Conservation (phyloP, 2,329 filamentous ascomycete species). For the Thielaviopsis punctulata region DNA sequence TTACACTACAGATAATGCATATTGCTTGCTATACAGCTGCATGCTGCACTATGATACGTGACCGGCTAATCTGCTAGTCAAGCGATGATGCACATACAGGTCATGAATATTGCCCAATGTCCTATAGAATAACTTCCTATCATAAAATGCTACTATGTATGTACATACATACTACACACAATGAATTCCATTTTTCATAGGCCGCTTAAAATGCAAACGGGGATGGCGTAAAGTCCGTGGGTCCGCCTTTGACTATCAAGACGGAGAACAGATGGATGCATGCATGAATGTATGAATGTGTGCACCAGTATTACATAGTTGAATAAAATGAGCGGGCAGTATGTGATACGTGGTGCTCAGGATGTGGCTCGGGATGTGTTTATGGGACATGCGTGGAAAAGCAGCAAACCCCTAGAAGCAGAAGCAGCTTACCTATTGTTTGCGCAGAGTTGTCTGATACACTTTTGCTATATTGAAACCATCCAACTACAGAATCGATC, state of each 20-base stretch:
- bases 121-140: not conserved
- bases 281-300: no score
- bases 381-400: not conserved
- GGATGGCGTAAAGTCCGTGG: not conserved
- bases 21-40: not conserved
- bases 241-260: not conserved
- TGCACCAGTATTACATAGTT: not conserved
- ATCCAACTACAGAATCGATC: no score
- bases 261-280: not conserved
- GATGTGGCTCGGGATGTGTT: not conserved
- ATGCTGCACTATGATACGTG: not conserved
- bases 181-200: no score
- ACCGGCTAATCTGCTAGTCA: no score
- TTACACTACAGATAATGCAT: not conserved
- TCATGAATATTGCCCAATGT: not conserved
- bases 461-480: no score
- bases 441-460: not conserved
- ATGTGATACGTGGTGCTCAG: not conserved
- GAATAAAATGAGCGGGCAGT: not conserved
- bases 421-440: not conserved
- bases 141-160: not conserved
- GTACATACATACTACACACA: not conserved
- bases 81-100: no score
- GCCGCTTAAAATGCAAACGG: not conserved
- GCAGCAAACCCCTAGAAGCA: not conserved